Evolutionary conservation across 2,329 filamentous ascomycete species (phyloP).

Genomic region (Fusarium circinatum): DNA sequence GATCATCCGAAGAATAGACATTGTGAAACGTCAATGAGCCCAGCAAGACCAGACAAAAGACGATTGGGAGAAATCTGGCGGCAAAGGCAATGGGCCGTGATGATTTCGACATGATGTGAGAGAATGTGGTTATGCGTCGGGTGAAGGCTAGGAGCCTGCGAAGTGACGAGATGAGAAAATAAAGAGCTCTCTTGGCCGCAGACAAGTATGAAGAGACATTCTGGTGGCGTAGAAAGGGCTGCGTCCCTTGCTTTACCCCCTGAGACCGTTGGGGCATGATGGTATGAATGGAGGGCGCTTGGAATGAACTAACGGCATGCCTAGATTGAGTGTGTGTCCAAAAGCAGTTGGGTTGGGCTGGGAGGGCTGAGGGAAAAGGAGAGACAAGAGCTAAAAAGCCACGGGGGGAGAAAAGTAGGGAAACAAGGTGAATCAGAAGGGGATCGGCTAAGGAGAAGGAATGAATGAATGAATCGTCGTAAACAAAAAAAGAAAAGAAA

Average conservation of each 20-base stretch:
- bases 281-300: neutral
- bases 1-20: constrained; percentile 50
- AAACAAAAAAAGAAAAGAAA: neutral
- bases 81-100: constrained; percentile 13
- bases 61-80: constrained; percentile 30
- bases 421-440: neutral
- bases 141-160: neutral
- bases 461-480: neutral
- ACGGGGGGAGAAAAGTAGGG: neutral
- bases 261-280: constrained; percentile 11
- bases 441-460: neutral
- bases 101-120: constrained; percentile 21
- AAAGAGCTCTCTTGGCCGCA: neutral
- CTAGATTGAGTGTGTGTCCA: neutral
- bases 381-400: neutral
- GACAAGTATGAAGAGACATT: neutral
- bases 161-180: neutral
- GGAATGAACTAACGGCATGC: neutral
- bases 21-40: constrained; percentile 23
- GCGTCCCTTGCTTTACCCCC: neutral
- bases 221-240: neutral
- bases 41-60: constrained; percentile 34
- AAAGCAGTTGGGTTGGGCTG: neutral
- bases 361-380: neutral
- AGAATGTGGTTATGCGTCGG: neutral